Conservation (phyloP, 345 rosid genomes). For the Jatropha curcas region DNA sequence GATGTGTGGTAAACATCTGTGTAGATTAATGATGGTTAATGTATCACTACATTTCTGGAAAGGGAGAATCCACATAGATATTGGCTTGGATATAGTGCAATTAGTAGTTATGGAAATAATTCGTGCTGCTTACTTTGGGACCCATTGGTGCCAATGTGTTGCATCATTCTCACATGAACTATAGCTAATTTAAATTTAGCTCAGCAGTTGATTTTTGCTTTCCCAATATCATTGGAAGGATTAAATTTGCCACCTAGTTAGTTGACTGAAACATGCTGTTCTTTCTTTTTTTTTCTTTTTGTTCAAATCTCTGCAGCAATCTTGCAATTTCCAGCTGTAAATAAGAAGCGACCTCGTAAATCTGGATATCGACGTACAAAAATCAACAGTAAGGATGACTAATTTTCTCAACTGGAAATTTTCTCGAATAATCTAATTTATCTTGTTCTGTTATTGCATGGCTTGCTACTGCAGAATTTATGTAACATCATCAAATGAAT, state of each 20-base stretch:
- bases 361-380: constrained; percentile 84
- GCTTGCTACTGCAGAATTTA: not conserved
- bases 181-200: not conserved
- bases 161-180: not conserved
- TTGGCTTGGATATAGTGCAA: not conserved
- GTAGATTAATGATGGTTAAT: not conserved
- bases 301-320: constrained; percentile 73
- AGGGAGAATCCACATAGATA: not conserved
- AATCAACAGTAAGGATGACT: constrained; percentile 67
- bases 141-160: not conserved
- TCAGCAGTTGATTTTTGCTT: not conserved
- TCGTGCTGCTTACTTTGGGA: not conserved
- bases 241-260: constrained; percentile 16
- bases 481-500: not conserved
- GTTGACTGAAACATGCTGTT: constrained; percentile 18
- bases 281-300: no score
- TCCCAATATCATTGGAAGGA: not conserved
- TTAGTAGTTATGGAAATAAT: not conserved
- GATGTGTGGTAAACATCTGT: not conserved
- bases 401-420: not conserved
- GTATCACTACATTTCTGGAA: not conserved
- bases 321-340: constrained; percentile 79
- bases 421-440: constrained; percentile 1
- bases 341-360: constrained; percentile 71
- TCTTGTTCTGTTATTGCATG: not conserved